Conservation (phyloP, 148 eudicot genomes). For the Nepenthes gracilis region DNA sequence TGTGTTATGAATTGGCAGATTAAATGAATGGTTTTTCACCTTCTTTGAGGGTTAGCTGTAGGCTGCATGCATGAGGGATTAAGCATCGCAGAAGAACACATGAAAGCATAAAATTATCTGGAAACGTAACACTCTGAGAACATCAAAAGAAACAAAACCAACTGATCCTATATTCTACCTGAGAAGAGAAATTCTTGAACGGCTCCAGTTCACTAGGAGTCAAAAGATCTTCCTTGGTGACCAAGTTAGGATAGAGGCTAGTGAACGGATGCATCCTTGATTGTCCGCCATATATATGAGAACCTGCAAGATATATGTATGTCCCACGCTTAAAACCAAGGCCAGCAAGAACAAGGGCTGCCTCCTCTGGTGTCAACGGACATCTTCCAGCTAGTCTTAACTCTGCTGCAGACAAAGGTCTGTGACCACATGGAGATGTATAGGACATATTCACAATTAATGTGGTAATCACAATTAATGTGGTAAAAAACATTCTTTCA, state of each 20-base stretch:
- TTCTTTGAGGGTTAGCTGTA: too few relatives aligned
- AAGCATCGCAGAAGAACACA: too few relatives aligned
- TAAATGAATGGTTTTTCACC: not conserved
- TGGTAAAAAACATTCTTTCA: slow-evolving; percentile 1
- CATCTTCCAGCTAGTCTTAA: slow-evolving; percentile 69
- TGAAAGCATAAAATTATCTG: not conserved
- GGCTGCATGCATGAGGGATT: too few relatives aligned
- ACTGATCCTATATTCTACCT: slow-evolving; percentile 26
- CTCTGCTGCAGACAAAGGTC: slow-evolving; percentile 52
- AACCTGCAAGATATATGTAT: slow-evolving; percentile 81
- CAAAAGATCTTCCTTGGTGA: slow-evolving; percentile 83
- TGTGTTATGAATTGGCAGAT: not conserved
- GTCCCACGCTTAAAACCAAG: slow-evolving; percentile 53
- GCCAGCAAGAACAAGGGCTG: slow-evolving; percentile 77
- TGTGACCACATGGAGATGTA: slow-evolving; percentile 3
- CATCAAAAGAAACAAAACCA: too few relatives aligned
- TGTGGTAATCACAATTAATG: too few relatives aligned
- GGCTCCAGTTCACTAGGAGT: slow-evolving; percentile 63
- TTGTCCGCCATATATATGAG: slow-evolving; percentile 62
- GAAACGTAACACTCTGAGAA: too few relatives aligned
- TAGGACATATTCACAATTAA: too few relatives aligned
- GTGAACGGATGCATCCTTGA: slow-evolving; percentile 59
- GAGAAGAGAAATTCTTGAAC: slow-evolving; percentile 71
- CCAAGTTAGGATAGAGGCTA: slow-evolving; percentile 67
- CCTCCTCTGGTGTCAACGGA: slow-evolving; percentile 95